A percentile compares a stretch with the other conserved stretches of the same genome.
Conservation (phyloP, 2,329 filamentous ascomycete species). For the Talaromyces rugulosus region DNA sequence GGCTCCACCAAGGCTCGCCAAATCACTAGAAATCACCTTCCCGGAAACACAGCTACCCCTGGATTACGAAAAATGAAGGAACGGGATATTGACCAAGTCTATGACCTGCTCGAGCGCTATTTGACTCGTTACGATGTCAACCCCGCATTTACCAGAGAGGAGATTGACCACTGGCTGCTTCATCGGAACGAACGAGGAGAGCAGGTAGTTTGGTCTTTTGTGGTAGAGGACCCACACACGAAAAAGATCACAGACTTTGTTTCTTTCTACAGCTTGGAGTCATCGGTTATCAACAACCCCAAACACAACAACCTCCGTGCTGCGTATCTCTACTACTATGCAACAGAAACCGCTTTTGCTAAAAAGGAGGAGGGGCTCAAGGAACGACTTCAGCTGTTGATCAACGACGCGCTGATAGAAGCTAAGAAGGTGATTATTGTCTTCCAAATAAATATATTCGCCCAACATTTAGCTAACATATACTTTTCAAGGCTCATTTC, state of each 20-base stretch:
- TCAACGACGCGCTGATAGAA: slow-evolving; percentile 80
- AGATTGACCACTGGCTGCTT: slow-evolving; percentile 84
- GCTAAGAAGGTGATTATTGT: slow-evolving; percentile 63
- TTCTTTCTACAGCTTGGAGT: slow-evolving; percentile 94
- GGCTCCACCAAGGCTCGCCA: slow-evolving; percentile 83
- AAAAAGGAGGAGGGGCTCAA: slow-evolving; percentile 59
- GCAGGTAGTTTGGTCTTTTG: slow-evolving; percentile 89
- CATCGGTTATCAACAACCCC: slow-evolving; percentile 77
- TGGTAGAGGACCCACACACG: slow-evolving; percentile 69
- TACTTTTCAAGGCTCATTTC: slow-evolving; percentile 59
- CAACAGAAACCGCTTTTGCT: slow-evolving; percentile 70
- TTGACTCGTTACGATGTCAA: slow-evolving; percentile 76
- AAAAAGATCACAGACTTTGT: slow-evolving; percentile 93
- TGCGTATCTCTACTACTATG: slow-evolving; percentile 97
- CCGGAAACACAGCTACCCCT: slow-evolving; percentile 65
- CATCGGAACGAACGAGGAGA: slow-evolving; percentile 65
- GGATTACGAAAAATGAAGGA: slow-evolving; percentile 76
- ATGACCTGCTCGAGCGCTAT: slow-evolving; percentile 71
- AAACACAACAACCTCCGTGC: slow-evolving; percentile 78
- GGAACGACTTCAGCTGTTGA: slow-evolving; percentile 71
- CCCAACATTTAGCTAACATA: neutral
- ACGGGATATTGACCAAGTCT: slow-evolving; percentile 72
- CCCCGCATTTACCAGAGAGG: slow-evolving; percentile 72
- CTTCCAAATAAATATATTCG: neutral
- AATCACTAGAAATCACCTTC: slow-evolving; percentile 78